Conservation (phyloP, 805 yeast species). For the Yarrowia sp. region DNA sequence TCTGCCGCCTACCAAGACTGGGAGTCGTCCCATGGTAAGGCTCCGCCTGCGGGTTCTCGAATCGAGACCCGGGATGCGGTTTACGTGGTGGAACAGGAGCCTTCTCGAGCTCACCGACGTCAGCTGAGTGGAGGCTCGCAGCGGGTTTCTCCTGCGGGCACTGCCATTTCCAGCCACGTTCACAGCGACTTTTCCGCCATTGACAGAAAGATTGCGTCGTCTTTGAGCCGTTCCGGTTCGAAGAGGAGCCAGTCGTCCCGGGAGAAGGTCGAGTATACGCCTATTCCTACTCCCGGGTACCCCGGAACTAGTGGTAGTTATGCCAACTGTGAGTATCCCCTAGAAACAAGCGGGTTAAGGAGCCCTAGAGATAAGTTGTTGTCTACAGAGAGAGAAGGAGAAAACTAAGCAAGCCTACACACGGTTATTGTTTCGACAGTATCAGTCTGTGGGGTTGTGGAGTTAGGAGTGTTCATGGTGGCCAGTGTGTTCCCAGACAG, state of each 20-base stretch:
- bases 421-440: too few relatives aligned
- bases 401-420: too few relatives aligned
- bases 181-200: conserved; percentile 20
- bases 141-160: not conserved
- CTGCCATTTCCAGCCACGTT: not conserved
- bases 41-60: conserved; percentile 17
- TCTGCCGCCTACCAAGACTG: conserved; percentile 18
- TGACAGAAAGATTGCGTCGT: not conserved
- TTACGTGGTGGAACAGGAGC: conserved; percentile 1
- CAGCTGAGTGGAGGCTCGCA: conserved; percentile 5
- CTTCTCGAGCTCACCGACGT: not conserved
- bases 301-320: not conserved
- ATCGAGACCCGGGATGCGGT: conserved; percentile 23
- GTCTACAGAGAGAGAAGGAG: too few relatives aligned
- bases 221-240: conserved; percentile 1
- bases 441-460: too few relatives aligned
- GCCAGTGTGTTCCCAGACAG: too few relatives aligned
- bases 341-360: too few relatives aligned
- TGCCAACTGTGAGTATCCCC: conserved; percentile 12
- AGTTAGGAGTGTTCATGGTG: too few relatives aligned
- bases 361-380: too few relatives aligned
- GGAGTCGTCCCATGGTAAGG: conserved; percentile 4
- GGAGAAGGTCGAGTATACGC: conserved; percentile 3
- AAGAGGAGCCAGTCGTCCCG: not conserved
- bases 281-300: not conserved